Percentiles rank a stretch among this genome's conserved stretches.
Evolutionary conservation across 192 early-diverging fungal species (phyloP).

Genomic region (Rhizophagus sp.): DNA sequence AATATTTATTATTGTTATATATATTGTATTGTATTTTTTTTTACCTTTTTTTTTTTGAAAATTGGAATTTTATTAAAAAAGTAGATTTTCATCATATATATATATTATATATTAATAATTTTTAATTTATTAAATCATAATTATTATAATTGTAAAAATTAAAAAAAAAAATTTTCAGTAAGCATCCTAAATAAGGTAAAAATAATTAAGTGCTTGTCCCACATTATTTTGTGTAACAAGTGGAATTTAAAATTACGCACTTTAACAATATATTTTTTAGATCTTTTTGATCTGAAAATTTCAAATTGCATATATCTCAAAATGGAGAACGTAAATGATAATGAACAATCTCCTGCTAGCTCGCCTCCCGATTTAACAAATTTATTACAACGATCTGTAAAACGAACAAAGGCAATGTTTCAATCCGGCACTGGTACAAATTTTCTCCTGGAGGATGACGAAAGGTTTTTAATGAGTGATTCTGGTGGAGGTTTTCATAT

Average conservation of each 20-base stretch:
- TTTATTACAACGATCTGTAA: conserved; percentile 5
- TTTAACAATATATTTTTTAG: too few relatives aligned
- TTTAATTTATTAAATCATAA: too few relatives aligned
- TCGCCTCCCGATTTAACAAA: neutral
- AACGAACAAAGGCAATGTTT: conserved; percentile 27
- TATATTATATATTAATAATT: too few relatives aligned
- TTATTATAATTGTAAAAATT: too few relatives aligned
- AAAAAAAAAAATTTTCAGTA: too few relatives aligned
- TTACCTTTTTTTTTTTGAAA: neutral
- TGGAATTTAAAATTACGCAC: too few relatives aligned
- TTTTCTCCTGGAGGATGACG: conserved; percentile 9
- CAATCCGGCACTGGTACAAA: neutral
- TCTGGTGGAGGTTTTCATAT: neutral
- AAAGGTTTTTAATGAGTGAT: conserved; percentile 20
- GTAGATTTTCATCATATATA: too few relatives aligned
- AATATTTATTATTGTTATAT: neutral
- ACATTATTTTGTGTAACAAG: too few relatives aligned
- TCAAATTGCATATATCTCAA: neutral
- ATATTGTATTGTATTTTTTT: neutral
- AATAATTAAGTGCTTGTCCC: too few relatives aligned
- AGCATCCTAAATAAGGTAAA: too few relatives aligned
- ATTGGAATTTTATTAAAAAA: too few relatives aligned
- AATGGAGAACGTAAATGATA: neutral
- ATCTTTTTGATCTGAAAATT: too few relatives aligned
- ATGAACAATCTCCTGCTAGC: neutral